Base-by-base conservation (phyloP, 495 filamentous ascomycete genomes). In the Parathielavia appendiculata region DNA sequence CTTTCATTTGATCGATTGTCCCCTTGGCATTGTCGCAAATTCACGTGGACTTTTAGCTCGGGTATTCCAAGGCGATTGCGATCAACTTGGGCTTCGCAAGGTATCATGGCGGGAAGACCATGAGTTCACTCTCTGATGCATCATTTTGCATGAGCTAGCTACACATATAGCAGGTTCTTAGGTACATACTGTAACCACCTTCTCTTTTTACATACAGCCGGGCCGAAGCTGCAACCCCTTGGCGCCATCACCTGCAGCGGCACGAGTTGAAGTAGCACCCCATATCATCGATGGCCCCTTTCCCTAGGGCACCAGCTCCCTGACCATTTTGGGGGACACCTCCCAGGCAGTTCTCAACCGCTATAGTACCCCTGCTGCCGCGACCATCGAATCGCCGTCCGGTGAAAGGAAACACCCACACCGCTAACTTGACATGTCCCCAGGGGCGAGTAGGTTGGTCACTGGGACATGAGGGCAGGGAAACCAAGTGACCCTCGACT, bases 1-100 rank as follows among this genome's bases (percentile, higher is more conserved):
- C 26, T 6, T 2, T 30, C 26, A 6, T 30, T 30, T 30, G 26
- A 30, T 2, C 6, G 6, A 7, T 89, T n/a, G n/a, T 96, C 23
- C 86, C 95, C 35, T 38, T 7, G 1, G 35, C 1, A 38, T n/a
- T n/a, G 14, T 38, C 35, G 32, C 9, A 36, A 12, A 36, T 17
- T 39, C 4, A 39, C 36, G 36, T 2, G 26, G 20, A 30, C 26
- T 5, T 13, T 5, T 30, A 41, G 38, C 92, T 95, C 56, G 90
- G 90, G 39, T 89, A 95, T 69, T 86, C 87, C 43, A 95, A 95
- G 71, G 90, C 91, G 12, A 90, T 90, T 16, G 75, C 93, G 45
- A 79, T 95, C 48, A 92, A 96, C 71, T 96, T 96, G 69, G 92
- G 91, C 0, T 95, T 95, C 71, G 91, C 91, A 9, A 82, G 81